Conservation (phyloP, 805 yeast species). For the Brettanomyces nanus region DNA sequence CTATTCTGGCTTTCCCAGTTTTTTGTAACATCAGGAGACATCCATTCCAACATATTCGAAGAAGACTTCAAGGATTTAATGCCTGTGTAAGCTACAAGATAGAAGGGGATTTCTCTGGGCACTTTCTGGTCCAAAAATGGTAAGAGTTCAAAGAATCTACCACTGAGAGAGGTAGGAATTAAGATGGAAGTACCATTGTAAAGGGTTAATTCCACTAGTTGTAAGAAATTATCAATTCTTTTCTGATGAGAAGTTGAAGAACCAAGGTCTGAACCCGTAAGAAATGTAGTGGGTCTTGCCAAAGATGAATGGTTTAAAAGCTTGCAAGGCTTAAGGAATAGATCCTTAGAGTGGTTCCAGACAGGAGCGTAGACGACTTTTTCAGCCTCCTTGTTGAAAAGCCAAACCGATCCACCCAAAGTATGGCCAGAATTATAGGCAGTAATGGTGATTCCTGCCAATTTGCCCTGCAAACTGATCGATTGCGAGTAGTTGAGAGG, state of each 20-base stretch:
- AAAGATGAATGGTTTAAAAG: conserved; percentile 44
- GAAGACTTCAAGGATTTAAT: conserved; percentile 75
- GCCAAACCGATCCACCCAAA: conserved; percentile 91
- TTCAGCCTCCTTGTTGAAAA: conserved; percentile 57
- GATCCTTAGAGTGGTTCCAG: conserved; percentile 92
- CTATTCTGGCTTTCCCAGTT: conserved; percentile 72
- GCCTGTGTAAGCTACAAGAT: conserved; percentile 71
- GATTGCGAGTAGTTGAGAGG: conserved; percentile 77
- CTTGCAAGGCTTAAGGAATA: conserved; percentile 68
- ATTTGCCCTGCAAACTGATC: conserved; percentile 48
- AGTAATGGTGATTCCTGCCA: conserved; percentile 55
- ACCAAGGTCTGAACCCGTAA: conserved; percentile 66
- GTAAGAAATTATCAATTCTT: conserved; percentile 56
- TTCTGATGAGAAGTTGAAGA: conserved; percentile 53
- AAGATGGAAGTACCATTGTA: conserved; percentile 74
- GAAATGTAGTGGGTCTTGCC: conserved; percentile 71
- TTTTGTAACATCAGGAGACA: conserved; percentile 78
- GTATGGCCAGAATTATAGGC: conserved; percentile 91
- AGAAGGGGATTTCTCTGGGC: conserved; percentile 46
- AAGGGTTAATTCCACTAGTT: conserved; percentile 55
- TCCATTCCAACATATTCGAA: conserved; percentile 90
- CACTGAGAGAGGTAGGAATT: conserved; percentile 73
- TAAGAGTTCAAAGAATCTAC: conserved; percentile 73
- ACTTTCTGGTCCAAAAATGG: conserved; percentile 25
- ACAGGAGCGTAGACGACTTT: conserved; percentile 81